Evolutionary conservation across 176 grass and related monocot genomes (phyloP).

Genomic region (Musa acuminata): DNA sequence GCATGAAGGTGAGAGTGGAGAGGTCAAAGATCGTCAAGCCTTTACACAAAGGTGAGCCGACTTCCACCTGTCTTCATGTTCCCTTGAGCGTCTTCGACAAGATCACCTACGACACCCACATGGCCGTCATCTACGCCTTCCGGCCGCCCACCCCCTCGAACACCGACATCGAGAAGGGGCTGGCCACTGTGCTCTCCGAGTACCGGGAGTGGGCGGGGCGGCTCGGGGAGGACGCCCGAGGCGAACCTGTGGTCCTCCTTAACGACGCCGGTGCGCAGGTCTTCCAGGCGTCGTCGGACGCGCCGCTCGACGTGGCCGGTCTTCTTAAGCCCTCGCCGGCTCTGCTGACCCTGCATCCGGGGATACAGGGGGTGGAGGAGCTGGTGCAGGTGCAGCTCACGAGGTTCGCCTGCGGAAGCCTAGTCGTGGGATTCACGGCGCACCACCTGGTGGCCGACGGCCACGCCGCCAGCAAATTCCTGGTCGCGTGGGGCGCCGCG

Average conservation of each 20-base stretch:
- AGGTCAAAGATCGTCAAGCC: conserved; percentile 49
- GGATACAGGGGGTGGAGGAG: conserved; percentile 25
- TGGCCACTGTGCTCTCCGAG: conserved; percentile 28
- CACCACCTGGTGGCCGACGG: conserved; percentile 19
- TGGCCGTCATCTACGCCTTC: conserved; percentile 73
- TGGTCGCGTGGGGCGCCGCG: conserved; percentile 5
- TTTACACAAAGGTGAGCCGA: conserved; percentile 2
- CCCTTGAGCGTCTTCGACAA: conserved; percentile 54
- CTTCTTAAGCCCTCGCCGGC: conserved; percentile 37
- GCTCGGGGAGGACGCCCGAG: conserved; percentile 24
- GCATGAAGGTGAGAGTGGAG: conserved; percentile 37
- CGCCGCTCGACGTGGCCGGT: conserved; percentile 20
- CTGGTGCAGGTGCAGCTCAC: conserved; percentile 22
- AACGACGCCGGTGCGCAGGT: conserved; percentile 42
- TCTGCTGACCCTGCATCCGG: conserved; percentile 37
- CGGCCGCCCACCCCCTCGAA: conserved; percentile 43
- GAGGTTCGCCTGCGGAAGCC: conserved; percentile 17
- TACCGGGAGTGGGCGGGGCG: conserved; percentile 51
- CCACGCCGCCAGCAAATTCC: conserved; percentile 11
- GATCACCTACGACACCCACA: conserved; percentile 45
- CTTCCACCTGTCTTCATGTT: conserved; percentile 9
- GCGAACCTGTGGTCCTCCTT: conserved; percentile 30
- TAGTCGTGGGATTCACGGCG: conserved; percentile 10
- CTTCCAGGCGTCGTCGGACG: conserved; percentile 44
- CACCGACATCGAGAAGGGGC: conserved; percentile 28